Conservation (phyloP, 2,329 filamentous ascomycete species). For the Xylaria polymorpha region DNA sequence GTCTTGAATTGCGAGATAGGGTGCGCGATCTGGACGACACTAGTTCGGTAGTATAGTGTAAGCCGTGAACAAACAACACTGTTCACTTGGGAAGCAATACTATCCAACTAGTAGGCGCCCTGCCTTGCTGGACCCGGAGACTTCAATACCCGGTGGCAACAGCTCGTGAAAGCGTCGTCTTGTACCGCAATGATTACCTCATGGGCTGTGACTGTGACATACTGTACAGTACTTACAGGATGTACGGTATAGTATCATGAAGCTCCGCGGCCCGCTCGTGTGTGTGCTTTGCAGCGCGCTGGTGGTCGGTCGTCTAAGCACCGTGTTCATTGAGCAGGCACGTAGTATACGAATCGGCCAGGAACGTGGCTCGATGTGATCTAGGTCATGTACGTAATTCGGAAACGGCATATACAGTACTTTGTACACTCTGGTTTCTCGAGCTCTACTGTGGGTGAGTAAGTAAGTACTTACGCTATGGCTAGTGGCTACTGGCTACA, state of each 20-base stretch:
- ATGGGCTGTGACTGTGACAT: not conserved
- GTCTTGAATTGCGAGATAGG: not conserved
- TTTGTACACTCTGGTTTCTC: slow-evolving; percentile 1
- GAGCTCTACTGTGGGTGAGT: slow-evolving; percentile 10
- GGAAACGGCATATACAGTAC: slow-evolving; percentile 22
- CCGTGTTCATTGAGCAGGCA: slow-evolving; percentile 35
- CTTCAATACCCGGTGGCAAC: slow-evolving; percentile 8
- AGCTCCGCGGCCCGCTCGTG: not conserved
- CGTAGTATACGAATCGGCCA: slow-evolving; percentile 10
- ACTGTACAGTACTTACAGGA: too few species aligned
- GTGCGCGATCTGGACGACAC: not conserved
- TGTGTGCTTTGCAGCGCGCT: slow-evolving; percentile 4
- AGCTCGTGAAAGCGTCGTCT: not conserved
- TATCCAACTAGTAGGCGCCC: slow-evolving; percentile 3
- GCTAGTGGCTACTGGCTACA: slow-evolving; percentile 16
- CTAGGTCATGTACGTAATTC: slow-evolving; percentile 37
- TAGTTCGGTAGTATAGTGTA: not conserved
- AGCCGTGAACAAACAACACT: not conserved
- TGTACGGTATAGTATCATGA: slow-evolving; percentile 4
- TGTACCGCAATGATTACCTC: slow-evolving; percentile 2
- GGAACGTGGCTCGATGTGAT: slow-evolving; percentile 32
- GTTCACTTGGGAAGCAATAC: not conserved
- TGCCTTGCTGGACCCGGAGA: slow-evolving; percentile 1
- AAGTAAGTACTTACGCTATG: too few species aligned
- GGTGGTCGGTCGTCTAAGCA: slow-evolving; percentile 13